phyloP scores from a whole-genome alignment of 495 filamentous ascomycete species.

The Trichodelitschia bisporula region DNA sequence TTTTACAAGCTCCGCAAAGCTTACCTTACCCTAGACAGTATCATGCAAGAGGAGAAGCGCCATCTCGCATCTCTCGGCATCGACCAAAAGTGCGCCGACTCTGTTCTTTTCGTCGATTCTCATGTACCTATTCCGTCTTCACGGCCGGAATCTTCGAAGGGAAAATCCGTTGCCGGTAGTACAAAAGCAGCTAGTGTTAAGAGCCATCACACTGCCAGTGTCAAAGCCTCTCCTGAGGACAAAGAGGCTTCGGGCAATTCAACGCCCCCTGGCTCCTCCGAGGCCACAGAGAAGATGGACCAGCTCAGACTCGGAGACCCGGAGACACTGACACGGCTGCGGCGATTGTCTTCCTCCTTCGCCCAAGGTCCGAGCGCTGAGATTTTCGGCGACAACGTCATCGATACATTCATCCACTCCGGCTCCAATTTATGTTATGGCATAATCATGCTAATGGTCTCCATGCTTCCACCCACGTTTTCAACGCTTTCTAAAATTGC shows the following conservation, averaged over 20 bases:
- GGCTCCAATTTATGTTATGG: slow-evolving; percentile 79
- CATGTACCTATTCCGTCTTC: slow-evolving; percentile 4
- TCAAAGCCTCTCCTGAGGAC: slow-evolving; percentile 16
- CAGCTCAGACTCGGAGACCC: too few relatives aligned
- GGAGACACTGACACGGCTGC: background rate
- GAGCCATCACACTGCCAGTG: slow-evolving; percentile 11
- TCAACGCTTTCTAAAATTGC: slow-evolving; percentile 62
- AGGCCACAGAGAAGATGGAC: too few relatives aligned
- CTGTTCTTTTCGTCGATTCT: too few relatives aligned
- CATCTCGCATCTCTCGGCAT: slow-evolving; percentile 20
- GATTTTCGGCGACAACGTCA: slow-evolving; percentile 33
- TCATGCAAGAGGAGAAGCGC: slow-evolving; percentile 36
- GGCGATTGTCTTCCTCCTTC: too few relatives aligned
- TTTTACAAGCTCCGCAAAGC: slow-evolving; percentile 89
- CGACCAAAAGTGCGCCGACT: too few relatives aligned
- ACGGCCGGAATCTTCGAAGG: slow-evolving; percentile 4
- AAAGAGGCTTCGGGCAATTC: slow-evolving; percentile 14
- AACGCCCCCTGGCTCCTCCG: too few relatives aligned
- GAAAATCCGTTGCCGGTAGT: slow-evolving; percentile 4
- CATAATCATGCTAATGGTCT: slow-evolving; percentile 58
- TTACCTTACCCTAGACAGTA: slow-evolving; percentile 56
- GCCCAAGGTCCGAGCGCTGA: slow-evolving; percentile 15
- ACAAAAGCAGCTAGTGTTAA: too few relatives aligned
- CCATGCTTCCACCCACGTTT: slow-evolving; percentile 79
- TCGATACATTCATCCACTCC: slow-evolving; percentile 73